Evolutionary conservation across 129 eudicot species (phyloP), one percentile per base, ranked within the genome.

Genomic region (Pittosporum tobira): DNA sequence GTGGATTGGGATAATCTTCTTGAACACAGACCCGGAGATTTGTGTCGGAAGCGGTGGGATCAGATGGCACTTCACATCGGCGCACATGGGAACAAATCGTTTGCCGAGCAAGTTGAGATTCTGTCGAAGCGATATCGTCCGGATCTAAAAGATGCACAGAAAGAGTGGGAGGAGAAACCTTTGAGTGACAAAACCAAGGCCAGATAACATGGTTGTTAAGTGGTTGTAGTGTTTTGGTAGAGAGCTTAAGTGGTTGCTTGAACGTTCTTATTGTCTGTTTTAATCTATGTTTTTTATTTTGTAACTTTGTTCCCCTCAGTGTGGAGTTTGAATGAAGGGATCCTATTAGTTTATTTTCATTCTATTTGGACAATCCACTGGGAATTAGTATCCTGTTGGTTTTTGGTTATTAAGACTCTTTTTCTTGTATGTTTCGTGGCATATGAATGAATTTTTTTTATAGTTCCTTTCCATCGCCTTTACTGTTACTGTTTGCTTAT

Each of bases 1-100:
- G 91, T 88, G 36, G 83, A 88, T 52, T 84, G 96, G 96, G 94
- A 88, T 63, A 47, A 69, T 53, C 64, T 88, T 64, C 69, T 88
- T 31, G 83, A 81, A 1, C 76, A 74, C 45, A 62, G 91, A 54
- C 18, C 79, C 38, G 91, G 88, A 15, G 84, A 81, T 11, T 21
- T 84, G 16, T 84, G 87, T 36, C 55, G 46, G 13, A 78, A 66
- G 70, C 74, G 89, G 2, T 84, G 96, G 89, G 73, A 66, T 16
- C 80, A 84, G 62, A 84, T 84, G 96, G 78, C 67, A 42, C 67
- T 29, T 48, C 94, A 87, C 66, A 72, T 83, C 3, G 96, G 85
- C 10, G 45, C 61, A 5, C 72, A 74, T 43, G 81, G 73, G 42
- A 51, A 30, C 59, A 73, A 72, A 61, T 73, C 88, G 20, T 88